Evolutionary conservation across 1,139 yeast genomes (phyloP), one percentile per base, ranked within the genome.

Genomic region (Zygotorulaspora mrakii): DNA sequence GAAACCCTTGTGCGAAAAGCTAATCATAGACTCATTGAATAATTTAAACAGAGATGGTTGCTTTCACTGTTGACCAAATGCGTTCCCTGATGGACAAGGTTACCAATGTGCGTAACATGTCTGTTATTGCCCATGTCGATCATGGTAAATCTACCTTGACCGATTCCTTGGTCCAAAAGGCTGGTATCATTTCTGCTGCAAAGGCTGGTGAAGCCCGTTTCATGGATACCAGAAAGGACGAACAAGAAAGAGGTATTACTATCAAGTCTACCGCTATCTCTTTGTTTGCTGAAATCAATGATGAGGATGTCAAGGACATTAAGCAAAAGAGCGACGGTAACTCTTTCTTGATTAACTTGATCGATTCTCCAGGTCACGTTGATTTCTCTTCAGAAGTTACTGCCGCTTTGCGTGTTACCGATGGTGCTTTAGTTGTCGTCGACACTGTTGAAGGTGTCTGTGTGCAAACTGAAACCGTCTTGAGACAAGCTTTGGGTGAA

Each of bases 301-400:
- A 88, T 43, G 96, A 88, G 36, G 97, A 89, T 68, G 82, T 78
- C 61, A 86, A 86, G 78, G 97, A 89, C 69, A 89, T 91, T 75
- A 75, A 79, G 71, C 97, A 91, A 77, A 88, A 89, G 79, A 83
- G 95, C 57, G 83, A 69, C 21, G 97, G 97, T 73, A 85, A 77
- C 82, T 79, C 84, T 70, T 91, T 89, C 82, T 84, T 91, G 76
- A 79, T 91, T 64, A 91, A 91, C 86, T 81, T 91, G 82, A 91
- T 91, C 65, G 98, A 91, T 74, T 91, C 98, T 62, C 98, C 98
- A 74, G 98, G 98, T 84, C 98, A 91, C 97, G 97, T 91, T 81
- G 98, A 91, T 78, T 91, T 91, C 91, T 89, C 97, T 54, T 91
- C 98, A 63, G 98, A 91, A 77, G 98, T 91, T 67, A 91, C 98